Evolutionary conservation across 345 rosid species (phyloP).

Genomic region (Linum usitatissimum): DNA sequence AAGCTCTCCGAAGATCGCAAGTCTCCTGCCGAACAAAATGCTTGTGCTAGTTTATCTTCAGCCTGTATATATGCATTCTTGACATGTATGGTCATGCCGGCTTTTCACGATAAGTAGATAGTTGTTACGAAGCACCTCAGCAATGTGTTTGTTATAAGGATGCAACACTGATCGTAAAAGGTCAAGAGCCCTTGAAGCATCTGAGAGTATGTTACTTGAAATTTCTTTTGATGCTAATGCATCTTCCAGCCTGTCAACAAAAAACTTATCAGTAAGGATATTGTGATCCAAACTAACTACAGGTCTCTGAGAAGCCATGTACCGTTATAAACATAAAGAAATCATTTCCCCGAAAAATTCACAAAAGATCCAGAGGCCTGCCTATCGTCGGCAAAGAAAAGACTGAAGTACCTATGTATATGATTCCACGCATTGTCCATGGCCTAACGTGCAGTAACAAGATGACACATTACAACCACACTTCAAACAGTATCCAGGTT

Average conservation of each 20-base stretch:
- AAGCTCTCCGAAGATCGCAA: constrained; percentile 40
- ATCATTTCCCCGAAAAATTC: neutral
- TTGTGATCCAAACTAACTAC: neutral
- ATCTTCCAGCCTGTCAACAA: constrained; percentile 44
- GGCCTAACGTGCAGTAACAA: constrained; percentile 31
- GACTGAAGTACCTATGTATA: constrained; percentile 33
- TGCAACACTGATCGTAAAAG: constrained; percentile 46
- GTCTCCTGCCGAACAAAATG: constrained; percentile 51
- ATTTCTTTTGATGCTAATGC: constrained; percentile 27
- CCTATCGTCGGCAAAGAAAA: too few relatives aligned
- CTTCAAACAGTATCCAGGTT: constrained; percentile 46
- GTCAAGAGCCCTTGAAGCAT: constrained; percentile 42
- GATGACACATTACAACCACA: constrained; percentile 41
- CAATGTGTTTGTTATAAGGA: constrained; percentile 57
- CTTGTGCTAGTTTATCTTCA: constrained; percentile 64
- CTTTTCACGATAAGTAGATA: neutral
- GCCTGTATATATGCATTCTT: constrained; percentile 29
- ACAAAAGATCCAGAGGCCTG: too few relatives aligned
- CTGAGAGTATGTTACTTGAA: constrained; percentile 25
- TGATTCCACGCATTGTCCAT: constrained; percentile 40
- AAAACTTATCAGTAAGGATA: constrained; percentile 9
- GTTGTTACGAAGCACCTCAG: constrained; percentile 40
- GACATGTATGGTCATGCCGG: constrained; percentile 1
- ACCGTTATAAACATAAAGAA: too few relatives aligned
- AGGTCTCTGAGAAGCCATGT: too few relatives aligned